Conservation (phyloP, 306 rosid species). For the Trifolium pratense region DNA sequence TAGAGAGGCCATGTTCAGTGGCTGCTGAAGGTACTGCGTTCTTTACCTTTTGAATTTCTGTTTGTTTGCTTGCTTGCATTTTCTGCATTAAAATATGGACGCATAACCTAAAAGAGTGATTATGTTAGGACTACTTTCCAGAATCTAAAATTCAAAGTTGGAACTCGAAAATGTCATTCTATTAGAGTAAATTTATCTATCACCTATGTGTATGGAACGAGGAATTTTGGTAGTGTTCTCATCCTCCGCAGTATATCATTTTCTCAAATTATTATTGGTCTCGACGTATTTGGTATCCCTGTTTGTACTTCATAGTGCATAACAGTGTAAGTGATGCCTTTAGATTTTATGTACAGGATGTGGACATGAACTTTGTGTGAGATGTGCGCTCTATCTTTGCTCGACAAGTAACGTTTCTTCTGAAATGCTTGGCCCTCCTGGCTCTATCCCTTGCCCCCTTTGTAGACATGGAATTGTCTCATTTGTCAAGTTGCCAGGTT, state of each 20-base stretch:
- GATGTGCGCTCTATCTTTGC: conserved; percentile 94
- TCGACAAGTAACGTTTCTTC: conserved; percentile 74
- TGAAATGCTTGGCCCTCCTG: conserved; percentile 65
- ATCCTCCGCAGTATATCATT: background rate
- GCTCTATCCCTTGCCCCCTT: conserved; percentile 95
- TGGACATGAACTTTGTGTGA: conserved; percentile 84
- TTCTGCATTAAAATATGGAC: conserved; percentile 11
- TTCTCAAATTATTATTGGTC: background rate
- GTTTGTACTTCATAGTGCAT: background rate
- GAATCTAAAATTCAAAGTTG: background rate
- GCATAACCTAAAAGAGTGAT: background rate
- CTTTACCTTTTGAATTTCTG: conserved; percentile 24
- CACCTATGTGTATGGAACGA: background rate
- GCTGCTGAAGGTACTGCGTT: conserved; percentile 81
- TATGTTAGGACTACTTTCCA: background rate
- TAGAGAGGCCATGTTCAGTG: conserved; percentile 89
- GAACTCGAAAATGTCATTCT: background rate
- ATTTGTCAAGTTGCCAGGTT: conserved; percentile 79
- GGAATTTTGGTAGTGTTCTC: background rate
- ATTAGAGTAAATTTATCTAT: background rate
- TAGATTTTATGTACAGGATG: conserved; percentile 67
- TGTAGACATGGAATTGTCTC: conserved; percentile 85
- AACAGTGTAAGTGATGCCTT: conserved; percentile 29
- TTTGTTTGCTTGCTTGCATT: conserved; percentile 3
- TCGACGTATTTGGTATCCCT: too few species aligned